A percentile compares a stretch with the other conserved stretches of the same genome.
phyloP scores from a whole-genome alignment of 495 filamentous ascomycete species.

The Penicillium flavigenum region DNA sequence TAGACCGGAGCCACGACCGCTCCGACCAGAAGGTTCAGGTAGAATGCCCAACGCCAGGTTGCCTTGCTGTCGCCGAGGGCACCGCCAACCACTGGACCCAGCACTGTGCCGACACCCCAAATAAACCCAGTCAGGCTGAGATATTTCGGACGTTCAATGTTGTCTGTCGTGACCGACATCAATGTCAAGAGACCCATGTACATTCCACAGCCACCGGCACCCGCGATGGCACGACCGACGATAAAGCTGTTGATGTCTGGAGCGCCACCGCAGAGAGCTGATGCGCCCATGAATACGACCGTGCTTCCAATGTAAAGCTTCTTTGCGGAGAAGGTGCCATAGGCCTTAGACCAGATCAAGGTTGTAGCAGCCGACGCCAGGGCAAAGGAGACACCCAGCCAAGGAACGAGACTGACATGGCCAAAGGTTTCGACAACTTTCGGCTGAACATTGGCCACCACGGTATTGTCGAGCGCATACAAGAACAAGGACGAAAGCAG shows the following conservation, averaged over 20 bases:
- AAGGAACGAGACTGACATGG: constrained; percentile 53
- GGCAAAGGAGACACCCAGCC: constrained; percentile 56
- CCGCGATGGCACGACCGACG: constrained; percentile 50
- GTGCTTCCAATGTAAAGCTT: constrained; percentile 51
- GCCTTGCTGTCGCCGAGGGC: constrained; percentile 53
- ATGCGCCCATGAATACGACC: constrained; percentile 51
- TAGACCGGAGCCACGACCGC: constrained; percentile 54
- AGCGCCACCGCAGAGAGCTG: constrained; percentile 56
- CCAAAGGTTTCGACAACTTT: constrained; percentile 51
- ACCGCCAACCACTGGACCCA: constrained; percentile 64
- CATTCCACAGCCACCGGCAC: constrained; percentile 36
- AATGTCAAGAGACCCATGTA: constrained; percentile 40
- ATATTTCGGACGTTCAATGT: constrained; percentile 38
- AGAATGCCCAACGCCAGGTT: constrained; percentile 68
- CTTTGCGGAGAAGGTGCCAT: constrained; percentile 53
- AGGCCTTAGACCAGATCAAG: constrained; percentile 47
- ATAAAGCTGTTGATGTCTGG: constrained; percentile 53
- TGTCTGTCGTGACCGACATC: constrained; percentile 30
- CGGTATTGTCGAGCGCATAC: constrained; percentile 60
- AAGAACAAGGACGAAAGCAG: constrained; percentile 52
- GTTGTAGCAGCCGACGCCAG: constrained; percentile 47
- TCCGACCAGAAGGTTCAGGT: constrained; percentile 65
- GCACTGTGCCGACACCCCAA: constrained; percentile 53
- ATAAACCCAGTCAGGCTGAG: constrained; percentile 32
- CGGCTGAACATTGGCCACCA: constrained; percentile 60